Evolutionary conservation across 2,329 filamentous ascomycete species (phyloP).

Genomic region (Sclerotinia glacialis): DNA sequence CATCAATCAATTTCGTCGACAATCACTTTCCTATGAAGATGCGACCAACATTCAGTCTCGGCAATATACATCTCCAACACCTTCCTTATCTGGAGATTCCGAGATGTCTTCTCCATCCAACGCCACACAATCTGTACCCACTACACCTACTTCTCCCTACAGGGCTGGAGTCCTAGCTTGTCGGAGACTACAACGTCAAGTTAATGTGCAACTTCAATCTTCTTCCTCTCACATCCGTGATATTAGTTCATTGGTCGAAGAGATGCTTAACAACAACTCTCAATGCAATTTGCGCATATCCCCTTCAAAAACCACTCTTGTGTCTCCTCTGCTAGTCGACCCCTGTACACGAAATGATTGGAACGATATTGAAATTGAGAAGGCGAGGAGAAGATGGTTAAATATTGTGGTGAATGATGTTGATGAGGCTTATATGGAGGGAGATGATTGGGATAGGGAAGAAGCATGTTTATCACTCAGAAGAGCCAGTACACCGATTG

Average conservation of each 20-base stretch:
- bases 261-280: constrained; percentile 24
- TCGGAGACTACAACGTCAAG: constrained; percentile 25
- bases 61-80: constrained; percentile 17
- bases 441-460: background rate
- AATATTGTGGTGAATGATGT: constrained; percentile 16
- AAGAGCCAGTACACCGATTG: constrained; percentile 16
- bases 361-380: background rate
- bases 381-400: constrained; percentile 7
- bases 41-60: background rate
- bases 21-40: constrained; percentile 8
- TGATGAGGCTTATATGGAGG: constrained; percentile 14
- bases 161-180: constrained; percentile 10
- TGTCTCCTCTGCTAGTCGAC: background rate
- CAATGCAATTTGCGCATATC: constrained; percentile 22
- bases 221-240: constrained; percentile 23
- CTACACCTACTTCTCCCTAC: constrained; percentile 9
- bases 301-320: background rate
- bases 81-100: constrained; percentile 15
- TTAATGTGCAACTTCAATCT: constrained; percentile 26
- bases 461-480: constrained; percentile 2
- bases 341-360: background rate
- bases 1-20: constrained; percentile 8
- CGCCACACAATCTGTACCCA: constrained; percentile 17
- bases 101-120: constrained; percentile 6
- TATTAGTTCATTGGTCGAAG: constrained; percentile 24